Evolutionary conservation across 371 early-diverging fungal species (phyloP), one percentile per base, ranked within the genome.

Genomic region (Caulochytrium protostelioides): DNA sequence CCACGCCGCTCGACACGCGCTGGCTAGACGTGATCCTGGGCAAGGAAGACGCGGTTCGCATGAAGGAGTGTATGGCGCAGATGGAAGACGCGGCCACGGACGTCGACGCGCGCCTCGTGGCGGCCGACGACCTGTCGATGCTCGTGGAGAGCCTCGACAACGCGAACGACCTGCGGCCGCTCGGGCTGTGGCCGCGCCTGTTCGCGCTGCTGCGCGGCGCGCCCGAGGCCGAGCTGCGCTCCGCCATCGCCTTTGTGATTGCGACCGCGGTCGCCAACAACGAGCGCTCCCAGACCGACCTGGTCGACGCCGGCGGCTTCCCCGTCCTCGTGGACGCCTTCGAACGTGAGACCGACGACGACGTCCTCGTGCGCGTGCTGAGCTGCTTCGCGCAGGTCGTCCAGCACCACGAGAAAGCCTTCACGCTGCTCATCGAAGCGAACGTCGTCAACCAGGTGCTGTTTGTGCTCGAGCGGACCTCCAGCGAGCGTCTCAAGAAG

Each of bases 191-290:
- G 91, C 66, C 69, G 25, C 69, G 70, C 7, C 49, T 94, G 13
- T 37, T 87, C 28, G 50, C 49, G 4, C 57, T 73, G 22, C 44
- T 79, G 33, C 41, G 43, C 14, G n/a, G n/a, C n/a, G n/a, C n/a
- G n/a, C 12, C 24, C 6, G 66, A 76, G 30, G 52, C 64, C 0
- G 50, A 52, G 31, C 44, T 87, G 13, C 70, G 86, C 24, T 62
- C 62, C 38, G 76, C 70, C 21, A 72, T 74, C 3, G 74, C 76
- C 22, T 94, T 91, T 92, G 77, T 84, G 1, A 65, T 80, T 33
- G 89, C 83, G 3, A 94, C 92, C 1, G 79, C 83, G 1, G 72
- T 89, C 4, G 89, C 91, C 51, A 86, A 94, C 57, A 91, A 94
- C 48, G 70, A 73, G 16, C 54, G 62, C 28, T 78, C 89, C 1